Evolutionary conservation across 108 stramenopile genomes (phyloP).

Genomic region (Aurantiochytrium sp.): DNA sequence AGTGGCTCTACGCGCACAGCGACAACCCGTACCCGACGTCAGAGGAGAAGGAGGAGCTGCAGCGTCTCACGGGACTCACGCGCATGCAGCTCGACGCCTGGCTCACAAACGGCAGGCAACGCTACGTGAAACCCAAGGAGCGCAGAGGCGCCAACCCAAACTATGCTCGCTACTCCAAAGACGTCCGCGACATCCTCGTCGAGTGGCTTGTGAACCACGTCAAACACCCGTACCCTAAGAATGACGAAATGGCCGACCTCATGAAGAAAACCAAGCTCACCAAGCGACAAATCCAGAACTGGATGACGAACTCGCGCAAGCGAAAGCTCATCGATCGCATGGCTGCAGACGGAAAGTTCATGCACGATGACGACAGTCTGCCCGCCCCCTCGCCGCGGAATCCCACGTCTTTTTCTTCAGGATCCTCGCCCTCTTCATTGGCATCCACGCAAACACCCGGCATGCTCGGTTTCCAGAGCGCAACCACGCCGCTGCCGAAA

Average conservation of each 20-base stretch:
- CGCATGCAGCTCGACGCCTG: not conserved
- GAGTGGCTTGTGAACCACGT: not conserved
- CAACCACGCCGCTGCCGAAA: too few relatives aligned
- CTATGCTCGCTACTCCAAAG: not conserved
- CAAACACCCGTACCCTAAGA: not conserved
- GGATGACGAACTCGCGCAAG: not conserved
- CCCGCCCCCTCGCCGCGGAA: too few relatives aligned
- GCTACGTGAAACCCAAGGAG: not conserved
- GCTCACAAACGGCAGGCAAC: not conserved
- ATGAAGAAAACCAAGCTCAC: not conserved
- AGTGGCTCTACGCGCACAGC: not conserved
- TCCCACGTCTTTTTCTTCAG: too few relatives aligned
- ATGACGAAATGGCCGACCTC: not conserved
- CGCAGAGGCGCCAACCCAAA: not conserved
- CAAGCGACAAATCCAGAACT: not conserved
- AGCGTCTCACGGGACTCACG: not conserved
- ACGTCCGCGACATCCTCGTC: not conserved
- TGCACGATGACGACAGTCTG: not conserved
- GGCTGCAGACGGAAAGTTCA: not conserved
- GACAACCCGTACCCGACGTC: not conserved
- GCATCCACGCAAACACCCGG: too few relatives aligned
- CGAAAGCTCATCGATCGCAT: not conserved
- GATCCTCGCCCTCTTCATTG: too few relatives aligned
- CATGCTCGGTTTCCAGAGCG: too few relatives aligned
- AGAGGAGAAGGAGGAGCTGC: not conserved